A percentile compares a stretch with the other conserved stretches of the same genome.
Evolutionary conservation across 805 yeast species (phyloP).

Genomic region (Ogataea pilisensis): DNA sequence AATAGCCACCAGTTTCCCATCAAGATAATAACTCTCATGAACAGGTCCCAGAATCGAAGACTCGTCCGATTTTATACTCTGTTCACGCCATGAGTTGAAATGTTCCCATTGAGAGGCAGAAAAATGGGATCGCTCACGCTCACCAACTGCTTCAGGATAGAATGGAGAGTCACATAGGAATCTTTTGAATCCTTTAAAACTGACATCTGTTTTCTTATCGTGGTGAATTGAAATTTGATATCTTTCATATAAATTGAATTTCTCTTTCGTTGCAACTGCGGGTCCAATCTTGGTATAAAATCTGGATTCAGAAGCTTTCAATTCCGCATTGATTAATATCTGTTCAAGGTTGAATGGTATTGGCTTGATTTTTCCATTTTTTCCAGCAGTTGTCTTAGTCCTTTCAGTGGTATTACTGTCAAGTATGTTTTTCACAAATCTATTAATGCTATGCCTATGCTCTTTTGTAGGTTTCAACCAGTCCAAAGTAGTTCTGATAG

Average conservation of each 20-base stretch:
- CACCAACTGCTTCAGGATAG: conserved; percentile 14
- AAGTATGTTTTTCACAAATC: conserved; percentile 44
- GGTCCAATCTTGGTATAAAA: conserved; percentile 48
- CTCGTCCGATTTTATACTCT: conserved; percentile 8
- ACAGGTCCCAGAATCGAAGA: conserved; percentile 48
- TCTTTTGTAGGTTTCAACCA: conserved; percentile 55
- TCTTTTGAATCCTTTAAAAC: conserved; percentile 46
- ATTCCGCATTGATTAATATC: conserved; percentile 14
- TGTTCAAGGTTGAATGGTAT: conserved; percentile 15
- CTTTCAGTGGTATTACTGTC: conserved; percentile 8
- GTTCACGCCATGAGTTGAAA: conserved; percentile 38
- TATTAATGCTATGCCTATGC: conserved; percentile 58
- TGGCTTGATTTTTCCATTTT: conserved; percentile 6
- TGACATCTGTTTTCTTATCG: conserved; percentile 47
- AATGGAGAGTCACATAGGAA: conserved; percentile 75
- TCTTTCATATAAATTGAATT: conserved; percentile 56
- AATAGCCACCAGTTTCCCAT: conserved; percentile 62
- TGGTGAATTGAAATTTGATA: conserved; percentile 72
- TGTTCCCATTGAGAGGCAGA: conserved; percentile 35
- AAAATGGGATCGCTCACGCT: conserved; percentile 18
- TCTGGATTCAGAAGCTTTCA: conserved; percentile 3
- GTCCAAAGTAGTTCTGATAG: conserved; percentile 60
- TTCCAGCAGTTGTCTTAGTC: background rate
- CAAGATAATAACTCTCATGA: conserved; percentile 74
- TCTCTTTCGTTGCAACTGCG: conserved; percentile 49